phyloP scores from a whole-genome alignment of 1,139 yeast genomes.

The Zygosaccharomyces sapae region DNA sequence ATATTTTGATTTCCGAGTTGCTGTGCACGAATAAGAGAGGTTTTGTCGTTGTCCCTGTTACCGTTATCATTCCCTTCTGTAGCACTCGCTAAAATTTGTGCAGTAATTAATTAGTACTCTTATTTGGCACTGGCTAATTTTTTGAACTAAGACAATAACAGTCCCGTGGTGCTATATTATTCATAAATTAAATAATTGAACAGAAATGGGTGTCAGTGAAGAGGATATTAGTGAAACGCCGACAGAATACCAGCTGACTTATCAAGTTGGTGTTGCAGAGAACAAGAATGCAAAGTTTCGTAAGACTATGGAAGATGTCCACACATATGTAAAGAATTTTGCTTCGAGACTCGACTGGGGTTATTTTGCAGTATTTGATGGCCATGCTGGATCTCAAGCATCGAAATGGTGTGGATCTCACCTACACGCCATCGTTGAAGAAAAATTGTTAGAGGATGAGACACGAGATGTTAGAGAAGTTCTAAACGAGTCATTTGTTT shows the following conservation, averaged over 20 bases:
- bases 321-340: conserved; percentile 87
- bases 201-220: conserved; percentile 3
- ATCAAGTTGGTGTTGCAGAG: conserved; percentile 84
- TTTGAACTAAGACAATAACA: background rate
- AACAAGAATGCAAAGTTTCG: conserved; percentile 78
- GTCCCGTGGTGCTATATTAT: too few relatives aligned
- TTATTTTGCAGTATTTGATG: conserved; percentile 93
- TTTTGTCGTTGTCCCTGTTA: background rate
- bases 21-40: too few relatives aligned
- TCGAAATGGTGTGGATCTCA: conserved; percentile 96
- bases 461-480: conserved; percentile 52
- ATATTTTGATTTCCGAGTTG: background rate
- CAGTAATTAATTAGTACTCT: background rate
- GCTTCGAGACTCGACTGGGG: conserved; percentile 91
- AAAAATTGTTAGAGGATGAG: conserved; percentile 36
- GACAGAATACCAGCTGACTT: conserved; percentile 47
- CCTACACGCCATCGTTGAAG: conserved; percentile 50
- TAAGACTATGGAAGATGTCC: conserved; percentile 94
- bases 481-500: conserved; percentile 57
- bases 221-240: conserved; percentile 1
- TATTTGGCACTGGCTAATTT: too few relatives aligned
- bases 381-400: conserved; percentile 93
- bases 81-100: background rate
- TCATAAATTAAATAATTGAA: too few relatives aligned
- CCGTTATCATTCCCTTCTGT: background rate